Percentiles rank a stretch among this genome's conserved stretches.
Evolutionary conservation across 352 stramenopile genomes (phyloP).

Genomic region (Elongisporangium anandrum): DNA sequence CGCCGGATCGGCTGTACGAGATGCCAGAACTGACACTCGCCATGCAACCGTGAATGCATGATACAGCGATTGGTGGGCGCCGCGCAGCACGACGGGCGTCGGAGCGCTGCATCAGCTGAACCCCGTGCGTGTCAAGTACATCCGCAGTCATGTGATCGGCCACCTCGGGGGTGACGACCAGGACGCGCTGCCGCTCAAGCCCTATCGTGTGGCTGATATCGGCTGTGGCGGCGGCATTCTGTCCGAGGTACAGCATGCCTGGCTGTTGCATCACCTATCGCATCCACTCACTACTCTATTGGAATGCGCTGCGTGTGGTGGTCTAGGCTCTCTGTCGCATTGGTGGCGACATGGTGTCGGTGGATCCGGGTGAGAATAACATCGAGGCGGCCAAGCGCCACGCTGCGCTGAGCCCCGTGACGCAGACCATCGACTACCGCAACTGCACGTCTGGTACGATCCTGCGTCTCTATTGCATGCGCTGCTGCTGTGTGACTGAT

Average conservation of each 20-base stretch:
- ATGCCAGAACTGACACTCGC: neutral
- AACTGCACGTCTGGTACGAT: conserved; percentile 66
- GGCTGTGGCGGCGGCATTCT: conserved; percentile 83
- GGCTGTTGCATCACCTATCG: neutral
- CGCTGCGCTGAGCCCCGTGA: conserved; percentile 39
- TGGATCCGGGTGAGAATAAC: conserved; percentile 67
- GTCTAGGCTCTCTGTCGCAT: conserved; percentile 56
- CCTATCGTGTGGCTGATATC: conserved; percentile 61
- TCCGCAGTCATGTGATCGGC: conserved; percentile 58
- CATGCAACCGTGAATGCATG: neutral
- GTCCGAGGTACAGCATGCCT: conserved; percentile 31
- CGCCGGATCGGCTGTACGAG: neutral
- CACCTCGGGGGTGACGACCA: conserved; percentile 54
- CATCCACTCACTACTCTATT: neutral
- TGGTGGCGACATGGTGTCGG: conserved; percentile 65
- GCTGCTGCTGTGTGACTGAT: neutral
- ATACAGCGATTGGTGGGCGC: conserved; percentile 79
- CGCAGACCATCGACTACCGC: conserved; percentile 74
- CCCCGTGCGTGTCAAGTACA: conserved; percentile 81
- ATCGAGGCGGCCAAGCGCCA: conserved; percentile 69
- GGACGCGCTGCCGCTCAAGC: conserved; percentile 46
- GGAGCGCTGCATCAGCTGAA: conserved; percentile 80
- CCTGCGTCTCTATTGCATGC: neutral
- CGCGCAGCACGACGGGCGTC: conserved; percentile 67
- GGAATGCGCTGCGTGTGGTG: neutral